Conservation (phyloP, 306 rosid species). For the Vigna hirtella region DNA sequence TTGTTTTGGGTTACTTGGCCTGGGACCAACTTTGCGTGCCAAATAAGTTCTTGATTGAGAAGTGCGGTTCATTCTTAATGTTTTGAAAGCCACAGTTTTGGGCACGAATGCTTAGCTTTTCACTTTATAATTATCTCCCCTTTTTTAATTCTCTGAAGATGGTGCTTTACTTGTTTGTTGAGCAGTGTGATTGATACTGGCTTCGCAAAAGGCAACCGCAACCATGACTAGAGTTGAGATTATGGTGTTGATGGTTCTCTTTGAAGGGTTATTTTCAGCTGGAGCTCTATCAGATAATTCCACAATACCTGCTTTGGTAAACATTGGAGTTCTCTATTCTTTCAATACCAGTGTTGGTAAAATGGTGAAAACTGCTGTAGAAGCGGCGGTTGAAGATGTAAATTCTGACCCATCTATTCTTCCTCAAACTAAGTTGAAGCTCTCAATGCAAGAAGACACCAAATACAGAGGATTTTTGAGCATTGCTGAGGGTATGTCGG, state of each 20-base stretch:
- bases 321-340: constrained; percentile 78
- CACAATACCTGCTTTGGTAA: constrained; percentile 62
- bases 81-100: constrained; percentile 5
- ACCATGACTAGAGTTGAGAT: constrained; percentile 62
- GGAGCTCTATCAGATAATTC: constrained; percentile 57
- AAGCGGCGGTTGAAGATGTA: constrained; percentile 76
- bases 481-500: constrained; percentile 76
- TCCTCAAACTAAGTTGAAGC: constrained; percentile 58
- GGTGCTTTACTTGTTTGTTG: constrained; percentile 39
- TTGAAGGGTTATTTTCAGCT: constrained; percentile 55
- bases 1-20: constrained; percentile 1
- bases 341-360: constrained; percentile 64
- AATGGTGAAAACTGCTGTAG: constrained; percentile 75
- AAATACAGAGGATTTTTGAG: constrained; percentile 82
- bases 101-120: constrained; percentile 31
- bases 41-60: neutral
- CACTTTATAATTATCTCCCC: neutral
- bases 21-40: constrained; percentile 3
- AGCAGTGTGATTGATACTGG: constrained; percentile 50
- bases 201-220: constrained; percentile 34
- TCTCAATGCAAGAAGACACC: constrained; percentile 69
- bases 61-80: constrained; percentile 5
- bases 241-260: constrained; percentile 55
- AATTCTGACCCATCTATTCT: constrained; percentile 81
- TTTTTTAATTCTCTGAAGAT: constrained; percentile 21